A percentile compares a stretch with the other conserved stretches of the same genome.
Evolutionary conservation across 371 early-diverging fungal species (phyloP).

Genomic region (Blastocladiella emersonii): DNA sequence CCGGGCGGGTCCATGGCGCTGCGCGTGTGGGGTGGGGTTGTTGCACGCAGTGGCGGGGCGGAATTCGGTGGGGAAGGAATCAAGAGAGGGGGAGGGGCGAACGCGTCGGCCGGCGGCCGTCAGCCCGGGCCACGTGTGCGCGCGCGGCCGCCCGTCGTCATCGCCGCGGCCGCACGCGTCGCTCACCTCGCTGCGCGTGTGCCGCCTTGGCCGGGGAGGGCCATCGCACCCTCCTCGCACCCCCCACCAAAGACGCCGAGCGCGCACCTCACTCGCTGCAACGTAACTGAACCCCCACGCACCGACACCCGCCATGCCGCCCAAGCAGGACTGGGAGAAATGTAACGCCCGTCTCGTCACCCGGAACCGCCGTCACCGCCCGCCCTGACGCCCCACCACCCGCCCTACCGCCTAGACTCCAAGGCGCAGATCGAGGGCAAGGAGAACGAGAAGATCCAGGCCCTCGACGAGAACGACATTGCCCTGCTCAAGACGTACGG

Average conservation of each 20-base stretch:
- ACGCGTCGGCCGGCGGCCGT: too few relatives aligned
- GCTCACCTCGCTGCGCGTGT: neutral
- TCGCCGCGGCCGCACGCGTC: neutral
- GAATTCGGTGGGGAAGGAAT: too few relatives aligned
- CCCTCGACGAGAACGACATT: constrained; percentile 94
- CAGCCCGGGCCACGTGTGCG: neutral
- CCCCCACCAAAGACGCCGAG: neutral
- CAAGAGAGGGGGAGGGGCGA: too few relatives aligned
- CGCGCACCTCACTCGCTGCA: neutral
- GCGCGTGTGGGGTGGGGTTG: too few relatives aligned
- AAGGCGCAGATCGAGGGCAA: constrained; percentile 59
- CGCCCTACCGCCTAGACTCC: constrained; percentile 27
- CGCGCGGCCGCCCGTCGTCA: neutral
- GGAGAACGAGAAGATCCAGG: constrained; percentile 79
- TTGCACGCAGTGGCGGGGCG: too few relatives aligned
- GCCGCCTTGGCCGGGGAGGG: too few relatives aligned
- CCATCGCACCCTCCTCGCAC: too few relatives aligned
- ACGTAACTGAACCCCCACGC: neutral
- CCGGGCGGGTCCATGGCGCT: too few relatives aligned
- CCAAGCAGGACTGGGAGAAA: constrained; percentile 86
- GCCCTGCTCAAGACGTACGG: constrained; percentile 89
- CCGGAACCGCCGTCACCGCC: too few relatives aligned
- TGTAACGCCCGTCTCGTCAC: too few relatives aligned
- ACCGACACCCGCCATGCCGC: constrained; percentile 20
- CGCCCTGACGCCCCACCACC: too few relatives aligned